These are phyloP conservation scores for Boletus fagicola DNA, from an alignment of 768 basidiomycete genomes.

Conservation along the genomic window DNA sequence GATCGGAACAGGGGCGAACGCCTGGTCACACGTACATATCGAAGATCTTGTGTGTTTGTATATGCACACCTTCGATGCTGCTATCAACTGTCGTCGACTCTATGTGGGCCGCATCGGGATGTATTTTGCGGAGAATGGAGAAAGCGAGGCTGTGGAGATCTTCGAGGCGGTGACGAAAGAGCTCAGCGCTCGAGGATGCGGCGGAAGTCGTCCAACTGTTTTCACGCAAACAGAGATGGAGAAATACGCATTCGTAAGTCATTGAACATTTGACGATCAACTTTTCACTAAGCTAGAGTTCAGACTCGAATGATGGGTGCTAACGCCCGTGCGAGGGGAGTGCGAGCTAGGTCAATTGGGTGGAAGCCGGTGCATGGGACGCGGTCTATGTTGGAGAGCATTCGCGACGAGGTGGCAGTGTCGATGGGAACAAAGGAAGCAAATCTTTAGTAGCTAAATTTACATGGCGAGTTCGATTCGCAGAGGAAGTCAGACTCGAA, in stretches of 20 bases:
- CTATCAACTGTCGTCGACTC: constrained; percentile 16
- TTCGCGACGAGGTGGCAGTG: constrained; percentile 40
- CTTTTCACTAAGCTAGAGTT: not conserved
- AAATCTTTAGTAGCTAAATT: not conserved
- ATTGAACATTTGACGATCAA: not conserved
- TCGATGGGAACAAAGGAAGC: constrained; percentile 1
- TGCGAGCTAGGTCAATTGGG: constrained; percentile 20
- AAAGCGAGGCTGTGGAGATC: constrained; percentile 45
- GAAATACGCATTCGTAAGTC: constrained; percentile 18
- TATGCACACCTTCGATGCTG: constrained; percentile 41
- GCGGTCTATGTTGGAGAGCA: constrained; percentile 41
- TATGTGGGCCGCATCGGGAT: constrained; percentile 41
- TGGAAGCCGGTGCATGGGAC: constrained; percentile 34
- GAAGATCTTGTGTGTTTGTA: constrained; percentile 48
- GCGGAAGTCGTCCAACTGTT: constrained; percentile 34
- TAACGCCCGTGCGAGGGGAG: constrained; percentile 21
- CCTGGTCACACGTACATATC: constrained; percentile 62
- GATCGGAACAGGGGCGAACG: constrained; percentile 55
- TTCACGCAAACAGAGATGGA: constrained; percentile 35
- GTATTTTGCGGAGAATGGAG: constrained; percentile 54
- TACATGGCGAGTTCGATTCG: not conserved
- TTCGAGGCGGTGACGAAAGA: constrained; percentile 40
- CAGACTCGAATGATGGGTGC: constrained; percentile 20
- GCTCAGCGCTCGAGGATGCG: constrained; percentile 25
- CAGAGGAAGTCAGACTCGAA: not conserved